A percentile compares a stretch with the other conserved stretches of the same genome.
phyloP scores from a whole-genome alignment of 1,139 yeast species.

The Entelexis paramagnoliae region DNA sequence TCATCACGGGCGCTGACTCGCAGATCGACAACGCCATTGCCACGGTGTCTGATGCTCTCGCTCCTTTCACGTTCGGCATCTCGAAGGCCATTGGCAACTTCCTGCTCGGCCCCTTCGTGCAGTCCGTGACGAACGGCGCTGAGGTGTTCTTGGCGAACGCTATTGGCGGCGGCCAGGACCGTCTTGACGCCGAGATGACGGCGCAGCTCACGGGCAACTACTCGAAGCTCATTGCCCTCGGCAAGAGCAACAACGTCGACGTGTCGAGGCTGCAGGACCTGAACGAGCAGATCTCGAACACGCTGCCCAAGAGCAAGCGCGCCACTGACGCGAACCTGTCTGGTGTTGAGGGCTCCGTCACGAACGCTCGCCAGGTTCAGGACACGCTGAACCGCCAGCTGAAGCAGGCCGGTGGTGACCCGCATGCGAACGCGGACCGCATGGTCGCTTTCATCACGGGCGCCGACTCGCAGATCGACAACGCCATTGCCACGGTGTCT shows the following conservation, averaged over 20 bases:
- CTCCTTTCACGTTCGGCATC: constrained; percentile 27
- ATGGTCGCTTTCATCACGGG: constrained; percentile 28
- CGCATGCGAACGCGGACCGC: constrained; percentile 25
- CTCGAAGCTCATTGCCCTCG: constrained; percentile 21
- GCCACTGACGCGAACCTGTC: constrained; percentile 10
- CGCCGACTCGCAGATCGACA: constrained; percentile 29
- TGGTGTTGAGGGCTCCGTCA: constrained; percentile 22
- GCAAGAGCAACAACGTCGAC: constrained; percentile 21
- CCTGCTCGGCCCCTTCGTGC: constrained; percentile 29
- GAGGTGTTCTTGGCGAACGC: constrained; percentile 28
- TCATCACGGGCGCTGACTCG: constrained; percentile 30
- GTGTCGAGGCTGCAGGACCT: constrained; percentile 18
- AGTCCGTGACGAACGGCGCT: constrained; percentile 30
- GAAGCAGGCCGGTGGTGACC: constrained; percentile 17
- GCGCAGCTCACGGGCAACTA: constrained; percentile 26
- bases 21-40: constrained; percentile 26
- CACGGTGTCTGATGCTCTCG: constrained; percentile 23
- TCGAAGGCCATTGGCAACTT: constrained; percentile 25
- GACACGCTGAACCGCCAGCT: constrained; percentile 27
- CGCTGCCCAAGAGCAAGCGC: constrained; percentile 10
- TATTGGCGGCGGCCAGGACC: constrained; percentile 25
- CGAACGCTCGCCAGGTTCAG: constrained; percentile 27
- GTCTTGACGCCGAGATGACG: constrained; percentile 16
- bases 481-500: constrained; percentile 22
- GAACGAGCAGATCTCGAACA: constrained; percentile 8